Evolutionary conservation across 1,284 basidiomycete genomes (phyloP), one percentile per base, ranked within the genome.

Genomic region (Irpex rosettiformis): DNA sequence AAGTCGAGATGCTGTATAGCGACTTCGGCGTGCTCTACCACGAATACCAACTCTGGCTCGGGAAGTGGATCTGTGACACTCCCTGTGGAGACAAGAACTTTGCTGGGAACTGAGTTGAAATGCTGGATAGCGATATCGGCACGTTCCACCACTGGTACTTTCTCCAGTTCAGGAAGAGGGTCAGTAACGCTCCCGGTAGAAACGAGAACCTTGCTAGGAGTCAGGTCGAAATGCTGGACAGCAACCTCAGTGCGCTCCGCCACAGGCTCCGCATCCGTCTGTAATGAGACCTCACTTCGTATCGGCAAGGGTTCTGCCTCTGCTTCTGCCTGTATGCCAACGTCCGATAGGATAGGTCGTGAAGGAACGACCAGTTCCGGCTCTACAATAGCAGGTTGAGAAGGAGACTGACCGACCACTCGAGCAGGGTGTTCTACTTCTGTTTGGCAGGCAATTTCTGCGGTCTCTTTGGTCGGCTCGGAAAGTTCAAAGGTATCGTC

Each of bases 381-480:
- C 27, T 25, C 24, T 27, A 24, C 48, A 51, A 51, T 11, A 24
- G 27, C 16, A 7, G 67, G 66, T 10, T 64, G 60, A 1, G 65
- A 66, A n/a, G 67, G 65, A 21, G 54, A 40, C 30, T 58, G 54
- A 22, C 60, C 60, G 28, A 59, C 43, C 8, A 65, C 62, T 18
- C 64, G 58, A 48, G 64, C 67, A 43, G 71, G 65, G 21, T 73
- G 72, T 65, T 71, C 70, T 27, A 77, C 67, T 65, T 74, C 77
- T 1, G 83, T 88, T 74, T 89, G 88, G 64, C 83, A 85, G 16
- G 77, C 83, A 55, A 82, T 79, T 57, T 91, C 88, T 11, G 73
- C 77, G 37, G 80, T 84, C 69, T 85, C 82, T 40, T 40, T 61
- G 11, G 54, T 54, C 53, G 81, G 77, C 48, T 67, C 69, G 49